These are phyloP conservation scores for Pelargonium fulgidum DNA, from an alignment of 441 rosid species.

Conservation along the genomic window DNA sequence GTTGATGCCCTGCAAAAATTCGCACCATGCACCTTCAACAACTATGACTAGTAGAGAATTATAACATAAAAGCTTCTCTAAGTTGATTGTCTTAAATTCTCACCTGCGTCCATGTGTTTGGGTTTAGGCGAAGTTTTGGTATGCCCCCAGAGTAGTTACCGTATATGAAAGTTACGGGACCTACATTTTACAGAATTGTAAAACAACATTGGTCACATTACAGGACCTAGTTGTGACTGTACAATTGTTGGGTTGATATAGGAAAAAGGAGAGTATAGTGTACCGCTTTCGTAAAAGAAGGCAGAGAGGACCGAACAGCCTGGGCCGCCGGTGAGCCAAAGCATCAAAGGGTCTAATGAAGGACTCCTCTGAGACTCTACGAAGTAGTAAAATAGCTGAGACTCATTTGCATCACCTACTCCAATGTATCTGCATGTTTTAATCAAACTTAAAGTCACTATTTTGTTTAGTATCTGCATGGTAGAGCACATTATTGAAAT, in stretches of 20 bases:
- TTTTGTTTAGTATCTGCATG: too few relatives aligned
- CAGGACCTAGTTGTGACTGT: too few relatives aligned
- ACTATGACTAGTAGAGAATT: not conserved
- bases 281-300: constrained; percentile 24
- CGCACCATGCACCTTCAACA: not conserved
- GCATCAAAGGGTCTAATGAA: constrained; percentile 24
- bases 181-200: constrained; percentile 10
- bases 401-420: constrained; percentile 23
- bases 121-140: constrained; percentile 19
- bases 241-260: too few relatives aligned
- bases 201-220: not conserved
- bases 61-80: too few relatives aligned
- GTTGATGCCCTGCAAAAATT: constrained; percentile 19
- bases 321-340: constrained; percentile 36
- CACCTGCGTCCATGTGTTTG: constrained; percentile 28
- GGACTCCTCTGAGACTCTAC: constrained; percentile 31
- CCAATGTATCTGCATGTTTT: constrained; percentile 20
- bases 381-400: constrained; percentile 30
- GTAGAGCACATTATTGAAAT: too few relatives aligned
- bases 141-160: constrained; percentile 20
- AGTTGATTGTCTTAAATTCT: not conserved
- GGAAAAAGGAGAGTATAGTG: not conserved
- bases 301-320: constrained; percentile 34
- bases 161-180: constrained; percentile 23
- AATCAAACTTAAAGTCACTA: too few relatives aligned